Evolutionary conservation across 192 early-diverging fungal genomes (phyloP).

Genomic region (Gryganskiella cystojenkinii): DNA sequence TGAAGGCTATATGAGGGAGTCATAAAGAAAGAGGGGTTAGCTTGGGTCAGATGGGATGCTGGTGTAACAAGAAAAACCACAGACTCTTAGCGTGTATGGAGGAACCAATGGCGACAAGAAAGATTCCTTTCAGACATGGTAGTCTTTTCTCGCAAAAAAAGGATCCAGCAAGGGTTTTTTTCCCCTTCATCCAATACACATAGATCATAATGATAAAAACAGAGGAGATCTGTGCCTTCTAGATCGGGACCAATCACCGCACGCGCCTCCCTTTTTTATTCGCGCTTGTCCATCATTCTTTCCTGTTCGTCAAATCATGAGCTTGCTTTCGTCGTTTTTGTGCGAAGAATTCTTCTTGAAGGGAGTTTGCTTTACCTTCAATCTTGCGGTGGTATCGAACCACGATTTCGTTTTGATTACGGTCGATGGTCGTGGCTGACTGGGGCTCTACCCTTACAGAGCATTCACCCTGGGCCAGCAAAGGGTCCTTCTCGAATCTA

Average conservation of each 20-base stretch:
- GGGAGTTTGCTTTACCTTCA: constrained; percentile 61
- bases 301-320: not conserved
- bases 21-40: no score
- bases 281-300: no score
- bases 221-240: not conserved
- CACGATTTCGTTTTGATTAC: constrained; percentile 54
- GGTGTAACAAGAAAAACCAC: no score
- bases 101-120: no score
- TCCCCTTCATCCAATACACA: not conserved
- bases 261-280: no score
- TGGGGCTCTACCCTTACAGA: constrained; percentile 32
- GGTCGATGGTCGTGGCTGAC: constrained; percentile 35
- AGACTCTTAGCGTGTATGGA: no score
- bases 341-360: no score
- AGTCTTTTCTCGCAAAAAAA: no score
- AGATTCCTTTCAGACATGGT: no score
- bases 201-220: no score
- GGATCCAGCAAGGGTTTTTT: not conserved
- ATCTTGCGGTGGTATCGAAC: constrained; percentile 72
- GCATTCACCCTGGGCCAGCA: constrained; percentile 29
- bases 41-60: no score
- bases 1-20: constrained; percentile 63
- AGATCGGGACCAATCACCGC: constrained; percentile 18
- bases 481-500: constrained; percentile 43
- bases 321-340: not conserved